Percentiles rank a stretch among this genome's conserved stretches.
Evolutionary conservation across 768 basidiomycete genomes (phyloP).

Genomic region (Chalciporus piperatus): DNA sequence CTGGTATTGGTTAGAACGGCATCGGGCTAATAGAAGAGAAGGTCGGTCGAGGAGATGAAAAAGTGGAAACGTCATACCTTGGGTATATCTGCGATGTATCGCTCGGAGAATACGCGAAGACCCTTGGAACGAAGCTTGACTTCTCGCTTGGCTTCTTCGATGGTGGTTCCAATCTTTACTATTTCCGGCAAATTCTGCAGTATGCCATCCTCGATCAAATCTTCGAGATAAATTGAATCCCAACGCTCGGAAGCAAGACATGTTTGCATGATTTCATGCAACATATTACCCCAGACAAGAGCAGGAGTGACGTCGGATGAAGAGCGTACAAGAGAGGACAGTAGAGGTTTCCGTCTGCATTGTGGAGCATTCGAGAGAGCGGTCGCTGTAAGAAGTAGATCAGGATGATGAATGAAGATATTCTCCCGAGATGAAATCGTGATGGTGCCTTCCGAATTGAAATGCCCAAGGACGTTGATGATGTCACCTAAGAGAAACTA

Average conservation of each 20-base stretch:
- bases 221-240: slow-evolving; percentile 62
- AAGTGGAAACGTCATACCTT: slow-evolving; percentile 44
- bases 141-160: slow-evolving; percentile 66
- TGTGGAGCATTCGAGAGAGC: slow-evolving; percentile 79
- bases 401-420: slow-evolving; percentile 85
- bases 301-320: slow-evolving; percentile 60
- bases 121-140: slow-evolving; percentile 62
- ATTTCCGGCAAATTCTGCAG: slow-evolving; percentile 56
- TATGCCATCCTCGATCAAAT: slow-evolving; percentile 55
- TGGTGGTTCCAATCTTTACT: slow-evolving; percentile 51
- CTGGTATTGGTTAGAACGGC: slow-evolving; percentile 71
- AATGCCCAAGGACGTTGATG: slow-evolving; percentile 69
- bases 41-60: background rate
- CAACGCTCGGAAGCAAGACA: slow-evolving; percentile 63
- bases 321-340: slow-evolving; percentile 61
- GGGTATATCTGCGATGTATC: slow-evolving; percentile 62
- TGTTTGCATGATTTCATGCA: slow-evolving; percentile 87
- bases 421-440: slow-evolving; percentile 61
- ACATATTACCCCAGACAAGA: slow-evolving; percentile 87
- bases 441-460: slow-evolving; percentile 42
- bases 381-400: slow-evolving; percentile 88
- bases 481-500: slow-evolving; percentile 58
- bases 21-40: slow-evolving; percentile 41
- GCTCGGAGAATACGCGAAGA: slow-evolving; percentile 57
- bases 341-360: slow-evolving; percentile 84